Base-by-base conservation (phyloP, 257 asterid species). In the Scutellaria baicalensis region DNA sequence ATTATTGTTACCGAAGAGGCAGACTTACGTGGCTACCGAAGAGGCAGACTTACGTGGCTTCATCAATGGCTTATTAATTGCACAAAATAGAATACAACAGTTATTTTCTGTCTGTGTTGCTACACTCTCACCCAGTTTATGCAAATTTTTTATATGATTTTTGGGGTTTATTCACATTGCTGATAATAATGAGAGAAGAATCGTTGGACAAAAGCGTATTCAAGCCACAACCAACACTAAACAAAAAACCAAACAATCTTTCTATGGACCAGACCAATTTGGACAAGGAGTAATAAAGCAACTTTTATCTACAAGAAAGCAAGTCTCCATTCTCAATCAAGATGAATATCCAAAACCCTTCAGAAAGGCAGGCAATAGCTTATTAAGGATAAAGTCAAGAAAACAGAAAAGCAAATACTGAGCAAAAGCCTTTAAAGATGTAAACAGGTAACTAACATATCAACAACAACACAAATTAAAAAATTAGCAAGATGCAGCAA, bases 391-490 rank as follows among this genome's bases (percentile, higher is more conserved):
- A 36, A 43, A 49, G 35, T n/a, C 39, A 38, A 61, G 9, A 10
- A 62, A 66, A 44, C 17, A 13, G 2, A 8, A 31, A 54, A 62
- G 36, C 5, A 16, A 17, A 39, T 48, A 31, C 10, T 27, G 14
- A 40, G 48, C 57, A 44, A 42, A 50, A 18, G 18, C 39, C 55
- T 73, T 64, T 52, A 61, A 49, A 65, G 59, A 47, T 50, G 72
- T 14, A 69, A 65, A 52, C 70, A 64, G 12, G 63, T 48, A 65
- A 11, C 65, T 31, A 50, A 50, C 40, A 67, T 36, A 47, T 55
- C 31, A 71, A 61, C 38, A 71, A 61, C 38, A 13, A 52, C 36
- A n/a, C 16, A 23, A 78, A 70, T 59, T 38, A 13, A 68, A 64
- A 13, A 33, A 59, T 68, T 11, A 31, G 40, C 70, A 68, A 13